Conservation (phyloP, 2,329 filamentous ascomycete genomes). For the Ophiocordyceps polyrhachis-furcata region DNA sequence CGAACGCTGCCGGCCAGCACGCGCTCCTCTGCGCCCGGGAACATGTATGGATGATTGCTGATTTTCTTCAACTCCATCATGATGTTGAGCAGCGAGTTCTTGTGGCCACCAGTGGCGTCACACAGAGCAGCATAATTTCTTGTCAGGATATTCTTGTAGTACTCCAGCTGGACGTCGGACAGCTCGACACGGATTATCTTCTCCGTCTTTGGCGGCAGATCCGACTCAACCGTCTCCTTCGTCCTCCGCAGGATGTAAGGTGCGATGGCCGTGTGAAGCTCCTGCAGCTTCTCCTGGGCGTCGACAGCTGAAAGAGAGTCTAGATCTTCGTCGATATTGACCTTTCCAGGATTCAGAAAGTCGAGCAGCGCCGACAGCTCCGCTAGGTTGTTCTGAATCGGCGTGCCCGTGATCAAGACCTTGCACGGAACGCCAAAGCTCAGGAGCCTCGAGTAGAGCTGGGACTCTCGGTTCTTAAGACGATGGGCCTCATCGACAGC, state of each 20-base stretch:
- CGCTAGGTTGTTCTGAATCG: constrained; percentile 89
- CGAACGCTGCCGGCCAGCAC: constrained; percentile 64
- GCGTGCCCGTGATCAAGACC: constrained; percentile 87
- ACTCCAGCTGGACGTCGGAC: constrained; percentile 89
- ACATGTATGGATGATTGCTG: constrained; percentile 98
- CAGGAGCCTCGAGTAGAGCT: constrained; percentile 70
- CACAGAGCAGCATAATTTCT: constrained; percentile 91
- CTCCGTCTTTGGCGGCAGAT: constrained; percentile 89
- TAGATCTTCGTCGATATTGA: constrained; percentile 80
- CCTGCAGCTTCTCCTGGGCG: constrained; percentile 71
- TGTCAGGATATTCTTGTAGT: constrained; percentile 97
- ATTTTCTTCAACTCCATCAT: constrained; percentile 99
- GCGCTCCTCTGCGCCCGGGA: constrained; percentile 79
- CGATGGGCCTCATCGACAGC: constrained; percentile 94
- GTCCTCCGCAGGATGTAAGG: constrained; percentile 91
- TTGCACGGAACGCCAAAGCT: constrained; percentile 78
- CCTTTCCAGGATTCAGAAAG: constrained; percentile 89
- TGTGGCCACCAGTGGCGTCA: constrained; percentile 75
- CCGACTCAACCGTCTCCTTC: constrained; percentile 93
- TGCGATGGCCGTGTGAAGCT: constrained; percentile 70
- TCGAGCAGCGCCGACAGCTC: constrained; percentile 87
- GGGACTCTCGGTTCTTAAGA: constrained; percentile 88
- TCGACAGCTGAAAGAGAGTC: constrained; percentile 59
- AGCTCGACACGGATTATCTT: constrained; percentile 98
- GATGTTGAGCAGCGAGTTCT: constrained; percentile 89